These are phyloP conservation scores for Polygonum aviculare DNA, from an alignment of 148 eudicot species.

Conservation along the genomic window DNA sequence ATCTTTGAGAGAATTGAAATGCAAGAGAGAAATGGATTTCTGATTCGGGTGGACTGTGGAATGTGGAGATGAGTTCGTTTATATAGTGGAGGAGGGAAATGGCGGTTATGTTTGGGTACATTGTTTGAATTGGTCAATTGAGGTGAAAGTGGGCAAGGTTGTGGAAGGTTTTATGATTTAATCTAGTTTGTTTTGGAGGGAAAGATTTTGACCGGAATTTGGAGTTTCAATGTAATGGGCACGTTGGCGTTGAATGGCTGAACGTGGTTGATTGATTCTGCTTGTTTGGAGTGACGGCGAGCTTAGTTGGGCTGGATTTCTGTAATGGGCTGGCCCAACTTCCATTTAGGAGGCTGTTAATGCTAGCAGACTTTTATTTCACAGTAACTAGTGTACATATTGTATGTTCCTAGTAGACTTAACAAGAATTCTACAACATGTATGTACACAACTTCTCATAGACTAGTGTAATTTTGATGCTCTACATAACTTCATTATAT, in stretches of 20 bases:
- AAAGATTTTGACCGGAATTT: neutral
- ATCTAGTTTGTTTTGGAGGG: neutral
- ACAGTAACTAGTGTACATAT: too few relatives aligned
- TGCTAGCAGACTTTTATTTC: neutral
- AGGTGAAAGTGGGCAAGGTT: constrained; percentile 2
- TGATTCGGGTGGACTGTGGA: neutral
- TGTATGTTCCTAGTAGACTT: too few relatives aligned
- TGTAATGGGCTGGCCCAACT: neutral
- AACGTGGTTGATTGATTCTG: constrained; percentile 4
- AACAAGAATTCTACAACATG: too few relatives aligned
- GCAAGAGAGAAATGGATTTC: neutral
- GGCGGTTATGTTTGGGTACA: neutral
- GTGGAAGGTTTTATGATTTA: neutral
- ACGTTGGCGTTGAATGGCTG: constrained; percentile 3
- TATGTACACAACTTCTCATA: too few relatives aligned
- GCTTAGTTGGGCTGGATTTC: neutral
- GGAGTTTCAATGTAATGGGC: neutral
- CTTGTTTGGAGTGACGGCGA: neutral
- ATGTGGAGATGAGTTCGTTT: neutral
- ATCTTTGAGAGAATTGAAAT: neutral
- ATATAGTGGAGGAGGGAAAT: neutral
- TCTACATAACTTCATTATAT: too few relatives aligned
- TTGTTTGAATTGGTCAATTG: neutral
- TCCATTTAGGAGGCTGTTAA: neutral
- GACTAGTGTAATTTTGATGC: too few relatives aligned